Conservation (phyloP, 768 basidiomycete species). For the Termitomyces sp. region DNA sequence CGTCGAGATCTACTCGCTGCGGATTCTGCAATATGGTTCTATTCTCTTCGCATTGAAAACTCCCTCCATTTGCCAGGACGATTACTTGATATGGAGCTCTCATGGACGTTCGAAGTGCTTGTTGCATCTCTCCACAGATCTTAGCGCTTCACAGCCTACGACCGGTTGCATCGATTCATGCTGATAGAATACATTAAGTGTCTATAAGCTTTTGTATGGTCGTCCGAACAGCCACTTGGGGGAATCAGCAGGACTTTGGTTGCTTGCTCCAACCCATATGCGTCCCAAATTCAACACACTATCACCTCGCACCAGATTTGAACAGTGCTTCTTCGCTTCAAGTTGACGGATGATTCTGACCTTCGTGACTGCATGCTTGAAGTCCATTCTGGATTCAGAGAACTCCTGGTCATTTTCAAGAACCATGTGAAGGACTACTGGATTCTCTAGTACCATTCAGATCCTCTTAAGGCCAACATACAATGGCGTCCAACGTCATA, state of each 20-base stretch:
- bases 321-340: not conserved
- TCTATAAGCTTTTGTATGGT: not conserved
- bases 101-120: not conserved
- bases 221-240: not conserved
- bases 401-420: not conserved
- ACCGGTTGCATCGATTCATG: not conserved
- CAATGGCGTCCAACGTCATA: no score
- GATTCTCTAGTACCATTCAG: not conserved
- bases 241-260: not conserved
- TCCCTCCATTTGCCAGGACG: not conserved
- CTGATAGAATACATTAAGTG: not conserved
- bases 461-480: not conserved
- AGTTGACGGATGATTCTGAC: not conserved
- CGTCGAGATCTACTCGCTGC: not conserved
- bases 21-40: not conserved
- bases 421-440: not conserved
- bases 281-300: not conserved
- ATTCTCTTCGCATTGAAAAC: not conserved
- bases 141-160: not conserved
- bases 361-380: not conserved
- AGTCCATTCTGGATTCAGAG: not conserved
- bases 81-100: not conserved
- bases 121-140: not conserved
- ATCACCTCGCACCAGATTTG: not conserved
- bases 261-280: not conserved